Base-by-base conservation (phyloP, 2,329 filamentous ascomycete genomes). In the Bipolaris cookei region DNA sequence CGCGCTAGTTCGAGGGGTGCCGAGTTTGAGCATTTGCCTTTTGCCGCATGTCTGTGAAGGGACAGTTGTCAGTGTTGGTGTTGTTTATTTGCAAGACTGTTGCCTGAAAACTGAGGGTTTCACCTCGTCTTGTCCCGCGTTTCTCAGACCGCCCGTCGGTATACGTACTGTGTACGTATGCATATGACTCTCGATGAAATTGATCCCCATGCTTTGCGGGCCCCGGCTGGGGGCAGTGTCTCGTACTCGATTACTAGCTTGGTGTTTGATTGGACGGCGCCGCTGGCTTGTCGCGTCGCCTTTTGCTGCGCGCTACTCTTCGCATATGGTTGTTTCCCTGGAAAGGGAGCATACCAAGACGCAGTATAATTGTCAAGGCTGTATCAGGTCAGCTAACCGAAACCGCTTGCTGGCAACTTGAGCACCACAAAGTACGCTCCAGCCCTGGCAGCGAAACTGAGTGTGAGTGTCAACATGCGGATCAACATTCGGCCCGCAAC, bases 401-500 rank as follows among this genome's bases (percentile, higher is more conserved):
- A 14, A 41, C 5, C 5, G 10, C 10, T 7, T 1, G 7, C 13
- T n/a, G n/a, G 23, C 41, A 25, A 21, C 11, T 25, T 5, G 23
- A 43, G 13, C 25, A 44, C n/a, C 5, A 42, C 21, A 14, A 25
- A 21, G 23, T 25, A 5, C 11, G 21, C 11, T 11, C 4, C 38
- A 14, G 38, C 20, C 10, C 39, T 6, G 20, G 10, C 21, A 7
- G 39, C 21, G 8, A 49, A 8, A 13, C 14, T 28, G 28, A 20
- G 34, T 37, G 14, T 2, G 34, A n/a, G 14, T n/a, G 34, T 14
- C 34, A 37, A 16, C 34, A 34, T 14, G 42, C 30, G 32, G 50
- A 53, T 53, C 50, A 25, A 53, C 18, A 38, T 32, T 47, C n/a
- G 42, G 34, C 42, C 21, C 21, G 16, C 25, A 21, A 37, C 39